Evolutionary conservation across 257 asterid species (phyloP), one percentile per base, ranked within the genome.

Genomic region (Solanum pimpinellifolium): DNA sequence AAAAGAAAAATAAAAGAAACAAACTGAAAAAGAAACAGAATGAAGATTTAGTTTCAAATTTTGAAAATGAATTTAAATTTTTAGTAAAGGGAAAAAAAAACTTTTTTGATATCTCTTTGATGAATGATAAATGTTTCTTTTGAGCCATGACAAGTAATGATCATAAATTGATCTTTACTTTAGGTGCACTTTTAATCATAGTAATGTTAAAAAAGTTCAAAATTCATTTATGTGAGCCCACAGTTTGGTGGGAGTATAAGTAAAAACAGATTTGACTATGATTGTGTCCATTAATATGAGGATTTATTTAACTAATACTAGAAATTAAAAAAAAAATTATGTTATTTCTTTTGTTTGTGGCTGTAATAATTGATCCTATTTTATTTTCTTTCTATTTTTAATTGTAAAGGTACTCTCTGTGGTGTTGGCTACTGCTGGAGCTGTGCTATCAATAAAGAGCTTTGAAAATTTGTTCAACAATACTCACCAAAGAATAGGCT

Each of bases 381-480:
- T 31, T 0, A 6, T 49, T 49, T 49, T 49, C 1, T 15, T 15
- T 37, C 66, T 18, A 42, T 15, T 16, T 69, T 80, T 72, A 69
- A 37, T 41, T 84, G 46, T 20, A 62, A 90, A 96, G 98, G 95
- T 90, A 44, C 52, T 94, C 10, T 83, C 96, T 3, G 94, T 93
- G 91, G 76, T 95, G 21, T 93, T 93, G 83, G 94, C 92, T 35
- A 95, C 98, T 10, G 85, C 88, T 59, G 99, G 93, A 90, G 98
- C 98, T 73, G 92, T 93, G 86, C 10, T 95, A 83, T 96, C 98
- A 11, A 91, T 95, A 81, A 88, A 93, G 89, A 94, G 90, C 49
- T 96, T 96, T 83, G 99, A 95, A 89, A 96, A 96, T 86, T 77
- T 89, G 47, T 96, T 95, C 94, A 88, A 93, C 84, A 96, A 93